These are phyloP conservation scores for Coemansia nantahalensis DNA, from an alignment of 192 early-diverging fungal genomes.

Conservation along the genomic window DNA sequence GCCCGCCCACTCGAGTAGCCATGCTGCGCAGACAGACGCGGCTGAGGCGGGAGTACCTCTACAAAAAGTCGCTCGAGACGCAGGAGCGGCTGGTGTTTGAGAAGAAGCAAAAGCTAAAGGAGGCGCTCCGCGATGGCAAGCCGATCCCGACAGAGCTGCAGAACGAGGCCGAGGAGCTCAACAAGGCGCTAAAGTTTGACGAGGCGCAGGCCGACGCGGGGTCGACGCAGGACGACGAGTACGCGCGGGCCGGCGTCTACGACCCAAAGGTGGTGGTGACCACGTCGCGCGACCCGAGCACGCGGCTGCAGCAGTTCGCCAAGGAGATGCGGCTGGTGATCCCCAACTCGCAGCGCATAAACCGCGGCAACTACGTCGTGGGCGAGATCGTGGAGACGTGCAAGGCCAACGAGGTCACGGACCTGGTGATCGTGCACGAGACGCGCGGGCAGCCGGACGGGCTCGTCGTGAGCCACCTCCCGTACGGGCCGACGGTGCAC, in stretches of 20 bases:
- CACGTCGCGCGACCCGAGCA: constrained; percentile 91
- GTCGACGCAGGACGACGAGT: constrained; percentile 95
- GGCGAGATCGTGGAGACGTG: constrained; percentile 97
- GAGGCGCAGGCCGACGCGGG: constrained; percentile 74
- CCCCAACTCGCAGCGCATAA: constrained; percentile 96
- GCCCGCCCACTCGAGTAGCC: too few species aligned
- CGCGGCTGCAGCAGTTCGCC: constrained; percentile 90
- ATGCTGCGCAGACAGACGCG: constrained; percentile 80
- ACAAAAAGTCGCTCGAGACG: constrained; percentile 93
- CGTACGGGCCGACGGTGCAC: constrained; percentile 97
- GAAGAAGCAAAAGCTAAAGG: constrained; percentile 89
- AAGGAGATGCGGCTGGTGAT: constrained; percentile 97
- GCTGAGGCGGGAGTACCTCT: constrained; percentile 91
- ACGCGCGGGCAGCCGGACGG: constrained; percentile 96
- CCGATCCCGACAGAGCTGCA: constrained; percentile 83
- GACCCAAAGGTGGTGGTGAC: constrained; percentile 98
- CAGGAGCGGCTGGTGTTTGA: constrained; percentile 92
- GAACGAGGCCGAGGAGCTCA: constrained; percentile 69
- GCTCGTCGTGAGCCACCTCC: constrained; percentile 92
- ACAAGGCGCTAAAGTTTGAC: constrained; percentile 82
- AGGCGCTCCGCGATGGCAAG: constrained; percentile 87
- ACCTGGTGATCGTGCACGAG: constrained; percentile 94
- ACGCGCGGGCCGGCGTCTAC: constrained; percentile 84
- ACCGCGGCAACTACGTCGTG: constrained; percentile 94
- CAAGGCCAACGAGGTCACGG: constrained; percentile 89